A percentile compares a stretch with the other conserved stretches of the same genome.
Evolutionary conservation across 1,284 basidiomycete species (phyloP).

Genomic region (Inonotus obliquus): DNA sequence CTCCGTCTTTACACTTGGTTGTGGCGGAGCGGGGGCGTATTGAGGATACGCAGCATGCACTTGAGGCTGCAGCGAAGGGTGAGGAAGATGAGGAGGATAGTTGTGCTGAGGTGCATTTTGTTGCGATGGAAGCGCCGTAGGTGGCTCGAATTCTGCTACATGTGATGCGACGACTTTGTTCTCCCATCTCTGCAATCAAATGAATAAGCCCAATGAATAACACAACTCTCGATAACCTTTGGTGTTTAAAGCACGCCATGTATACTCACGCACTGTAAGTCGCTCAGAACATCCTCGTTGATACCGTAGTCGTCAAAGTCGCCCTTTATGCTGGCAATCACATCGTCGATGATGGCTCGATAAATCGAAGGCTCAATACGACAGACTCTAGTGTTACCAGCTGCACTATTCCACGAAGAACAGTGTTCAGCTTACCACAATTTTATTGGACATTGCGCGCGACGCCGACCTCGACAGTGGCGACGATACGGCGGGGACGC

Average conservation of each 20-base stretch:
- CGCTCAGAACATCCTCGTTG: constrained; percentile 84
- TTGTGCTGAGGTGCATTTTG: constrained; percentile 27
- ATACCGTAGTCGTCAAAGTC: constrained; percentile 99
- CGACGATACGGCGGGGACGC: constrained; percentile 26
- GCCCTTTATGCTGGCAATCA: constrained; percentile 80
- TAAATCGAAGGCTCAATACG: constrained; percentile 84
- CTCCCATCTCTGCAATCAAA: constrained; percentile 80
- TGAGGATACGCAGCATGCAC: constrained; percentile 39
- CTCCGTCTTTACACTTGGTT: constrained; percentile 58
- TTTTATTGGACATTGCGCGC: constrained; percentile 77
- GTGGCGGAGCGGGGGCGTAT: constrained; percentile 33
- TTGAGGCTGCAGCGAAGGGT: constrained; percentile 34
- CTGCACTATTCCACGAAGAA: constrained; percentile 49
- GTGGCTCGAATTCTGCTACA: constrained; percentile 88
- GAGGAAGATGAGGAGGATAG: constrained; percentile 41
- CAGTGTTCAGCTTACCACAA: constrained; percentile 81
- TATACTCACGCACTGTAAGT: constrained; percentile 78
- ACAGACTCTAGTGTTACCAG: constrained; percentile 50
- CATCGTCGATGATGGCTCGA: constrained; percentile 94
- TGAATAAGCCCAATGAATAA: constrained; percentile 2
- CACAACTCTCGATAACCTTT: not conserved
- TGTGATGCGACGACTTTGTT: constrained; percentile 86
- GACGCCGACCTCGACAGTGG: constrained; percentile 25
- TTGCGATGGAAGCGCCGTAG: constrained; percentile 31
- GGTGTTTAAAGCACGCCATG: not conserved